These are phyloP conservation scores for Silene coronaria DNA, from an alignment of 179 eudicot species.

Conservation along the genomic window DNA sequence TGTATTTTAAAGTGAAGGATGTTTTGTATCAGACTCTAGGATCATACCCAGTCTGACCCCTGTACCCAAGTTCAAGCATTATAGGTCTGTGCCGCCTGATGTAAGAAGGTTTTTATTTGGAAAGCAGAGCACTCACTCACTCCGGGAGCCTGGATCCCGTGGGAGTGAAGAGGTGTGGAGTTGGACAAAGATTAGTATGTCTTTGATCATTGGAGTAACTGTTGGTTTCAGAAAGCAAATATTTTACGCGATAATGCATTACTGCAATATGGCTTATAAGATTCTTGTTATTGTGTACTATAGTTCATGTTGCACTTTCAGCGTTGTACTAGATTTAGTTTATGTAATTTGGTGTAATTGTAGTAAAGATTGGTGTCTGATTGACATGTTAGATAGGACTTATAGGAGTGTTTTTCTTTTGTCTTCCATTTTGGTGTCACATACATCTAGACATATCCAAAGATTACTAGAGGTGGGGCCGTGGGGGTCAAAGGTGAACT, in stretches of 20 bases:
- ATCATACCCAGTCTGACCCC: not conserved
- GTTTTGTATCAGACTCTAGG: not conserved
- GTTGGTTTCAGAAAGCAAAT: not conserved
- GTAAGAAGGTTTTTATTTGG: not conserved
- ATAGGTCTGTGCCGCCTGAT: not conserved
- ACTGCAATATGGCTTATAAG: not conserved
- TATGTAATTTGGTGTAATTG: not conserved
- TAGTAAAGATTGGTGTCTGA: not conserved
- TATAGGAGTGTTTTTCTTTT: not conserved
- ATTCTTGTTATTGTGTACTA: not conserved
- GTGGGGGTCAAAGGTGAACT: not conserved
- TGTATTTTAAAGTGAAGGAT: not conserved
- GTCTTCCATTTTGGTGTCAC: not conserved
- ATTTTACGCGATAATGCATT: not conserved
- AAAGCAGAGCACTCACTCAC: not conserved
- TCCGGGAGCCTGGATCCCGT: not conserved
- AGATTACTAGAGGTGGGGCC: not conserved
- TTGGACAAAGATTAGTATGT: not conserved
- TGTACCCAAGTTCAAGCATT: not conserved
- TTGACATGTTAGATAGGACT: not conserved
- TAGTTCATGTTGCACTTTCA: slow-evolving; percentile 12
- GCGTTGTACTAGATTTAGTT: not conserved
- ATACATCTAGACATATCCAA: not conserved
- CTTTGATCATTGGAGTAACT: not conserved
- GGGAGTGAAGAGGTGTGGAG: slow-evolving; percentile 3